These are phyloP conservation scores for Candida chauliodis DNA, from an alignment of 805 yeast species.

Conservation along the genomic window DNA sequence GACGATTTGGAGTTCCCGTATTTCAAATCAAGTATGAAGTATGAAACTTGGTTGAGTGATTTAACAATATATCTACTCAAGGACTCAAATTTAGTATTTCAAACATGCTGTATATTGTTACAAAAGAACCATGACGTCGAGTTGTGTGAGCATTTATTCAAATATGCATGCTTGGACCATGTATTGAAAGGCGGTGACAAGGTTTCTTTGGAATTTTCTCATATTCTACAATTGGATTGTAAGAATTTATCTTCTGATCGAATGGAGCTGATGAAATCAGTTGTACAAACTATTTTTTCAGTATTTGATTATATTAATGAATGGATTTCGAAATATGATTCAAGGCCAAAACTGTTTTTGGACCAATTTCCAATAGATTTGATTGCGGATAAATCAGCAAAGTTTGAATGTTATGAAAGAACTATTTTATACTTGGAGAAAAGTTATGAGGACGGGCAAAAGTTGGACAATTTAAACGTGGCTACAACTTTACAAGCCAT, in stretches of 20 bases:
- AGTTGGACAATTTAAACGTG: slow-evolving; percentile 31
- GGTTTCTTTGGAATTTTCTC: slow-evolving; percentile 55
- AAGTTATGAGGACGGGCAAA: slow-evolving; percentile 45
- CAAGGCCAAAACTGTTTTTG: slow-evolving; percentile 38
- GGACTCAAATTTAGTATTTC: slow-evolving; percentile 47
- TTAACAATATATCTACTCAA: slow-evolving; percentile 66
- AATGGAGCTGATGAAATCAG: slow-evolving; percentile 55
- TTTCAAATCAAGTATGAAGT: slow-evolving; percentile 50
- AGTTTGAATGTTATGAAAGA: slow-evolving; percentile 82
- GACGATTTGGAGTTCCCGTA: slow-evolving; percentile 59
- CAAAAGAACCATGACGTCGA: slow-evolving; percentile 62
- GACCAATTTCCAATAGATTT: slow-evolving; percentile 59
- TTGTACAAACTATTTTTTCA: slow-evolving; percentile 71
- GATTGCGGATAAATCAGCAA: slow-evolving; percentile 74
- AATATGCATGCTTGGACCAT: slow-evolving; percentile 68
- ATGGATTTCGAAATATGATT: slow-evolving; percentile 54
- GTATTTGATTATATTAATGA: slow-evolving; percentile 80
- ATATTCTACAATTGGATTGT: slow-evolving; percentile 50
- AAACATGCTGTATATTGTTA: slow-evolving; percentile 60
- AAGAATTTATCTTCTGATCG: slow-evolving; percentile 47
- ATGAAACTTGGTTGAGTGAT: slow-evolving; percentile 68
- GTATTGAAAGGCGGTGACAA: slow-evolving; percentile 45
- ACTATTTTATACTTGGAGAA: slow-evolving; percentile 85
- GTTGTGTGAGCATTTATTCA: slow-evolving; percentile 68
- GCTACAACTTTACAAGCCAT: slow-evolving; percentile 63